These are phyloP conservation scores for Podila verticillata DNA, from an alignment of 192 early-diverging fungal species.

Conservation along the genomic window DNA sequence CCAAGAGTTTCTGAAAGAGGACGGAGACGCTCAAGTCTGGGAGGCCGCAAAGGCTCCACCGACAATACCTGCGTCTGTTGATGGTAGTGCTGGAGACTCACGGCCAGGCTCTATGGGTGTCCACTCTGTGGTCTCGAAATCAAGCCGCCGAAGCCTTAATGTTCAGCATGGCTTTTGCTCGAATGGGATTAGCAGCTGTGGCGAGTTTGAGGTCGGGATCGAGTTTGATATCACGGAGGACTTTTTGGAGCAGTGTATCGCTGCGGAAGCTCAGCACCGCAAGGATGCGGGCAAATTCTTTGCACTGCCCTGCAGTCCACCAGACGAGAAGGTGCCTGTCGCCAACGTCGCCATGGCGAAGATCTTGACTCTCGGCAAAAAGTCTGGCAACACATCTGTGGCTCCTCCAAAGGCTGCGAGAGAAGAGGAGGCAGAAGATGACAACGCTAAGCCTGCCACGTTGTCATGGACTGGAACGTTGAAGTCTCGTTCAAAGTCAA, in stretches of 20 bases:
- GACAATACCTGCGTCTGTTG: not conserved
- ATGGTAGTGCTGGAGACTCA: conserved; percentile 5
- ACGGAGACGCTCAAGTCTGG: conserved; percentile 18
- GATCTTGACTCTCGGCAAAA: conserved; percentile 7
- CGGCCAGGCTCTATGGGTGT: conserved; percentile 8
- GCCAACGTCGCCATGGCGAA: conserved; percentile 10
- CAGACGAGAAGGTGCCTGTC: not conserved
- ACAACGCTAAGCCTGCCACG: not conserved
- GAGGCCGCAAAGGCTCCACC: conserved; percentile 1
- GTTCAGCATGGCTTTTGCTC: conserved; percentile 3
- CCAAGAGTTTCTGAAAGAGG: conserved; percentile 21
- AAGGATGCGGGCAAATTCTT: conserved; percentile 45
- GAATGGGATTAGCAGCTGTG: conserved; percentile 24
- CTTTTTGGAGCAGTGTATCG: conserved; percentile 43
- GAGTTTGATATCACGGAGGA: conserved; percentile 43
- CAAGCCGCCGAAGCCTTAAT: conserved; percentile 36
- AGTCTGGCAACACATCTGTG: not conserved
- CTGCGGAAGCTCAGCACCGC: conserved; percentile 34
- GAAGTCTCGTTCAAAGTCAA: not conserved
- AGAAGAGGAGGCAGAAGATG: not conserved
- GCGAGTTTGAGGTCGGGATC: conserved; percentile 41
- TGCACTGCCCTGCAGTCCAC: conserved; percentile 28
- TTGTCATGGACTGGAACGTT: not conserved
- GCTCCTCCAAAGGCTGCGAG: not conserved
- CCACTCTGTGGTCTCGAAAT: conserved; percentile 39